A percentile compares a stretch with the other conserved stretches of the same genome.
Conservation (phyloP, 2,329 filamentous ascomycete species). For the Plectosphaerella sp. region DNA sequence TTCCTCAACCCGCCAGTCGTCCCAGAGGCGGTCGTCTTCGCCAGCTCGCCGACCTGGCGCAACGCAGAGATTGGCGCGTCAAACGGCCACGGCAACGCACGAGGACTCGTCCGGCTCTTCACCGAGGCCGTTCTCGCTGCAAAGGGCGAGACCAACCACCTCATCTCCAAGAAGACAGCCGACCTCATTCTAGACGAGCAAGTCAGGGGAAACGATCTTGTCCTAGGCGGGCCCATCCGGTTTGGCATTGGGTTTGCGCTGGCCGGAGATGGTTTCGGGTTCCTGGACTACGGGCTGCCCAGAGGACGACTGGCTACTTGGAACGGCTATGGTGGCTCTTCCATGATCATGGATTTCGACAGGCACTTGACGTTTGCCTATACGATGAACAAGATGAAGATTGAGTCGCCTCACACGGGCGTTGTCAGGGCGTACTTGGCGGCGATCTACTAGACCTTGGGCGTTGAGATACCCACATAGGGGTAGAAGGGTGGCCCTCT, state of each 20-base stretch:
- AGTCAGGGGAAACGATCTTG: conserved; percentile 32
- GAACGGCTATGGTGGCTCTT: conserved; percentile 40
- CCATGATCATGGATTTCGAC: conserved; percentile 37
- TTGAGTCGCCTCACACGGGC: neutral
- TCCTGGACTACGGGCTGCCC: conserved; percentile 21
- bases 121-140: conserved; percentile 19
- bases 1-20: conserved; percentile 17
- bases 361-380: conserved; percentile 36
- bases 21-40: conserved; percentile 8
- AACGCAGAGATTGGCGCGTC: conserved; percentile 32
- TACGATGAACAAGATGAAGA: conserved; percentile 40
- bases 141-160: conserved; percentile 14
- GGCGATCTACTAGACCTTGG: neutral
- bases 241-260: conserved; percentile 39
- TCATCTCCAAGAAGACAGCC: conserved; percentile 35
- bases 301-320: conserved; percentile 30
- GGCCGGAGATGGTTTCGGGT: conserved; percentile 17
- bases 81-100: conserved; percentile 42
- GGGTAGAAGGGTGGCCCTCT: neutral
- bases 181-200: conserved; percentile 41
- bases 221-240: conserved; percentile 24
- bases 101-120: conserved; percentile 33
- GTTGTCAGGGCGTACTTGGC: neutral
- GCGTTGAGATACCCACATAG: neutral
- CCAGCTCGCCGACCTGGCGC: conserved; percentile 27